Evolutionary conservation across 768 basidiomycete species (phyloP).

Genomic region (Amanita pseudoporphyria): DNA sequence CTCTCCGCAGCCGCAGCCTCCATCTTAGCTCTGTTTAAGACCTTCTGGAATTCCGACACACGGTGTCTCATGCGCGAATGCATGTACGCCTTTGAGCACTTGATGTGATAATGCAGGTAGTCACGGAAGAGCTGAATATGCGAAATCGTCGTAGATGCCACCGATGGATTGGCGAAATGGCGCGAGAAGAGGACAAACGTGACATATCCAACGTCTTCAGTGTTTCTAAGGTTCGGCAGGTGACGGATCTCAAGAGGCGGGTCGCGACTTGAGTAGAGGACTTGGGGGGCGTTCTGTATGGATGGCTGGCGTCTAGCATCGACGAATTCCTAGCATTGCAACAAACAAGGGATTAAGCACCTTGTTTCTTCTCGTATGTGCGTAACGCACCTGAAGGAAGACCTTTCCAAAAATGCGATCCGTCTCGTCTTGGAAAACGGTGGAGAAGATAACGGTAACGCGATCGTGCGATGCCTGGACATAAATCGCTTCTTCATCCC

Average conservation of each 20-base stretch:
- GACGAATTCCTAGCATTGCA: constrained; percentile 75
- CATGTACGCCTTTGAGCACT: constrained; percentile 98
- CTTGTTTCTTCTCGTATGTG: not conserved
- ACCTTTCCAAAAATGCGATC: constrained; percentile 96
- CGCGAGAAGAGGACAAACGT: constrained; percentile 98
- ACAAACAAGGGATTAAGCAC: not conserved
- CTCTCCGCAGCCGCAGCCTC: constrained; percentile 75
- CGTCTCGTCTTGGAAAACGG: constrained; percentile 94
- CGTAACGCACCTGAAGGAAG: constrained; percentile 74
- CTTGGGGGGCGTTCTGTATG: constrained; percentile 95
- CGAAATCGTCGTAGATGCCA: constrained; percentile 76
- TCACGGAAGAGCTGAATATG: constrained; percentile 96
- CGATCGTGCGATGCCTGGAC: constrained; percentile 89
- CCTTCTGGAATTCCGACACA: constrained; percentile 92
- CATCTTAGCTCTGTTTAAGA: constrained; percentile 92
- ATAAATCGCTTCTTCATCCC: constrained; percentile 96
- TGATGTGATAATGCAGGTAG: constrained; percentile 99
- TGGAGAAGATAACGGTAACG: constrained; percentile 96
- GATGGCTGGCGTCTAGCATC: constrained; percentile 92
- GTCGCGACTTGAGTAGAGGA: constrained; percentile 88
- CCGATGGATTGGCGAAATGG: constrained; percentile 69
- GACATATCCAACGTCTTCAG: constrained; percentile 91
- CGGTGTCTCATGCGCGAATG: constrained; percentile 93
- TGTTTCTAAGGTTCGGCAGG: constrained; percentile 67
- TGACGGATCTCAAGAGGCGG: constrained; percentile 96